A percentile compares a stretch with the other conserved stretches of the same genome.
Evolutionary conservation across 208 protist genomes (phyloP).

Genomic region (Jaenimonas drosophilae): DNA sequence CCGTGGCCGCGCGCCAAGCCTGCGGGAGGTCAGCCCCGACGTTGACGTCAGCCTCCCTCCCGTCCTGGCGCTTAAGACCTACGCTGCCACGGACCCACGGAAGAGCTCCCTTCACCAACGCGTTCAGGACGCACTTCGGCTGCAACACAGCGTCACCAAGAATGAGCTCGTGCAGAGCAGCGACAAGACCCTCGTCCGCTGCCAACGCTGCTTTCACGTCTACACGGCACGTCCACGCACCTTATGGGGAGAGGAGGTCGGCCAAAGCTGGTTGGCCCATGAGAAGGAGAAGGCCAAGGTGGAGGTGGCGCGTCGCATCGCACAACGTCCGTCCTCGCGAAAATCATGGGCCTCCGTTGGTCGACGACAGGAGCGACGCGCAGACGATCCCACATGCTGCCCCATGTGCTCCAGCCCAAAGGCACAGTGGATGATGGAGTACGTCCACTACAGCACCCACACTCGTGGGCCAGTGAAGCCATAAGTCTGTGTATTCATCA

Average conservation of each 20-base stretch:
- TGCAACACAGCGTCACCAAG: conserved; percentile 45
- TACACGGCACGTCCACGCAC: conserved; percentile 60
- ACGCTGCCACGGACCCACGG: conserved; percentile 15
- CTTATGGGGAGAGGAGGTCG: conserved; percentile 42
- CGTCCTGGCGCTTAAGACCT: conserved; percentile 39
- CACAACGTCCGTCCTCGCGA: conserved; percentile 14
- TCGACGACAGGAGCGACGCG: conserved; percentile 8
- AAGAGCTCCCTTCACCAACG: conserved; percentile 18
- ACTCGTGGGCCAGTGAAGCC: neutral
- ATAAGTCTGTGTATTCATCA: neutral
- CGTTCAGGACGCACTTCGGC: conserved; percentile 29
- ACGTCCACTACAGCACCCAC: conserved; percentile 72
- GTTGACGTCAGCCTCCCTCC: conserved; percentile 50
- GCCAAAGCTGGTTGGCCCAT: conserved; percentile 51
- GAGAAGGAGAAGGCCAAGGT: conserved; percentile 28
- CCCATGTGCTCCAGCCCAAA: conserved; percentile 48
- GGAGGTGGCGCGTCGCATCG: conserved; percentile 10
- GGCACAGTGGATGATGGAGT: conserved; percentile 82
- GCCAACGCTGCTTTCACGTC: conserved; percentile 72
- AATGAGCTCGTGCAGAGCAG: conserved; percentile 58
- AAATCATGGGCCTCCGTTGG: conserved; percentile 40
- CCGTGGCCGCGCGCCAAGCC: conserved; percentile 16
- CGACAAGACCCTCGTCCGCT: conserved; percentile 50
- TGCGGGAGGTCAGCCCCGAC: conserved; percentile 34
- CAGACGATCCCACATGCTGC: conserved; percentile 31